Conservation (phyloP, 805 yeast genomes). For the Zygoascus tannicola region DNA sequence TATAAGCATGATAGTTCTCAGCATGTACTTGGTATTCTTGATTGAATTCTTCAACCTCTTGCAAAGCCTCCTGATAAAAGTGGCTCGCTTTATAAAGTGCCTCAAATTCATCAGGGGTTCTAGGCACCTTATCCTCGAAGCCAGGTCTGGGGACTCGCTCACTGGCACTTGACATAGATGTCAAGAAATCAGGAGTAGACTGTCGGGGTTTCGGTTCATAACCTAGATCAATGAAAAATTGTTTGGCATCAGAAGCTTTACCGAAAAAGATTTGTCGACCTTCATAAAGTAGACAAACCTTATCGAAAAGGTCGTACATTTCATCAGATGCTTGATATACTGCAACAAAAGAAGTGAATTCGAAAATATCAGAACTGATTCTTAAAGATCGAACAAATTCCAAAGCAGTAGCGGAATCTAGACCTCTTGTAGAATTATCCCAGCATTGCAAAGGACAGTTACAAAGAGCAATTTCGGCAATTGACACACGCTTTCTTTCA, state of each 20-base stretch:
- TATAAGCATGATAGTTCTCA: constrained; percentile 19
- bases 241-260: constrained; percentile 36
- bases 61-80: constrained; percentile 32
- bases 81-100: constrained; percentile 42
- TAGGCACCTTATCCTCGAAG: constrained; percentile 41
- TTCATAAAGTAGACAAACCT: constrained; percentile 44
- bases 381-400: constrained; percentile 53
- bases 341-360: constrained; percentile 50
- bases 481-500: constrained; percentile 47
- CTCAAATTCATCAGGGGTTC: constrained; percentile 43
- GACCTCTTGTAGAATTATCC: constrained; percentile 66
- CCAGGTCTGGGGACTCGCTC: constrained; percentile 40
- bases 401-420: constrained; percentile 61
- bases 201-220: constrained; percentile 47
- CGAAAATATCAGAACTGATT: constrained; percentile 41
- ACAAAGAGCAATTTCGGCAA: constrained; percentile 40
- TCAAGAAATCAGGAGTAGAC: constrained; percentile 51
- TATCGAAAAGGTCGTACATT: constrained; percentile 46
- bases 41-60: constrained; percentile 35
- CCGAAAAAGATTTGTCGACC: constrained; percentile 52
- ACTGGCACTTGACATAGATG: constrained; percentile 44
- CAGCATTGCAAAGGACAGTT: constrained; percentile 46
- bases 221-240: constrained; percentile 45
- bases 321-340: constrained; percentile 52
- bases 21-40: constrained; percentile 20